Evolutionary conservation across 2,329 filamentous ascomycete genomes (phyloP).

Genomic region (Calcarisporium arbuscula): DNA sequence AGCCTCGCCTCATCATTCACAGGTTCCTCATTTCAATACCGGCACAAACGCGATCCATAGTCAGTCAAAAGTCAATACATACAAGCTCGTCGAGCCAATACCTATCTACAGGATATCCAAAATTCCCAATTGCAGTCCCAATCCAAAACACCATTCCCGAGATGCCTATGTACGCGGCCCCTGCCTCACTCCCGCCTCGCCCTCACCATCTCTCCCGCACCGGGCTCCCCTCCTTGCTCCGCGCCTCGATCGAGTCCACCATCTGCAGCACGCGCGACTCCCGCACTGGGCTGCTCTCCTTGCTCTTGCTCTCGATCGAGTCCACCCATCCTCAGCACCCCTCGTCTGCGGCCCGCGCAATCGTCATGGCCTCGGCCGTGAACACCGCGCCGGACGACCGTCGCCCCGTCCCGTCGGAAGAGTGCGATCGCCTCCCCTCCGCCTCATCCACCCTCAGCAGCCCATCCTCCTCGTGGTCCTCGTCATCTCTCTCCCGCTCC

Average conservation of each 20-base stretch:
- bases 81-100: no score
- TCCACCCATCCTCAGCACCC: conserved; percentile 51
- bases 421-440: conserved; percentile 18
- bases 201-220: neutral
- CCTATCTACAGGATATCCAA: no score
- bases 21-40: no score
- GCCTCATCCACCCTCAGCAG: conserved; percentile 9
- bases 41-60: no score
- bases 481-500: no score
- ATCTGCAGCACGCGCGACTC: conserved; percentile 51
- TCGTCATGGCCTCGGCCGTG: conserved; percentile 41
- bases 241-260: conserved; percentile 49
- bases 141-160: no score
- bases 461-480: conserved; percentile 7
- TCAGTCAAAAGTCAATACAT: no score
- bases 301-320: conserved; percentile 43
- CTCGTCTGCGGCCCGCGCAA: conserved; percentile 36
- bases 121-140: no score
- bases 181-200: neutral
- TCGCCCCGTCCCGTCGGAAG: conserved; percentile 22
- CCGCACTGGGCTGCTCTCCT: conserved; percentile 30
- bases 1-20: no score
- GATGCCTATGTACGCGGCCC: no score
- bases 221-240: conserved; percentile 36
- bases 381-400: conserved; percentile 28